These are phyloP conservation scores for Rhodotorula paludigena DNA, from an alignment of 768 basidiomycete genomes.

Conservation along the genomic window DNA sequence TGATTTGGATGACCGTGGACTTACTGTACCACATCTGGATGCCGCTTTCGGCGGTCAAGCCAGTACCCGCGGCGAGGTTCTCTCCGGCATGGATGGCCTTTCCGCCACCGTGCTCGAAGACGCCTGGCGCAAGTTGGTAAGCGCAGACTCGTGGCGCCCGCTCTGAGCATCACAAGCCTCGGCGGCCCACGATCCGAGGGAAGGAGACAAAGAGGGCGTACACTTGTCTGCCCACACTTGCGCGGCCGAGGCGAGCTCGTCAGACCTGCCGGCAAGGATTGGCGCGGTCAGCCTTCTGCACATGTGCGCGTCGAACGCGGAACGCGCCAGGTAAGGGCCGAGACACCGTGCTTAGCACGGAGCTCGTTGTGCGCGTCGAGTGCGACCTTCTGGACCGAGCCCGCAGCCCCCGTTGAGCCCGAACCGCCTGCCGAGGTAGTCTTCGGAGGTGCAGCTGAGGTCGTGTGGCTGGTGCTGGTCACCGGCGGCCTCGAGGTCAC, in stretches of 20 bases:
- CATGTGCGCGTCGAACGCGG: too few relatives aligned
- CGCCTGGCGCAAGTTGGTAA: neutral
- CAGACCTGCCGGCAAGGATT: slow-evolving; percentile 21
- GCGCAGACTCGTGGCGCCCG: too few relatives aligned
- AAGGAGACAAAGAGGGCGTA: neutral
- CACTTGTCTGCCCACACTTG: slow-evolving; percentile 41
- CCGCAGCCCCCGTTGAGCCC: neutral
- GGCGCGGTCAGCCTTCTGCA: neutral
- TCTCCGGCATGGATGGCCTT: slow-evolving; percentile 20
- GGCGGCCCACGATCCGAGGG: too few relatives aligned
- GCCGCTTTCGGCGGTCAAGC: neutral
- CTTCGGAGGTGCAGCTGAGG: too few relatives aligned
- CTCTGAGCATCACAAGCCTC: neutral
- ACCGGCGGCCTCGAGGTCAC: too few relatives aligned
- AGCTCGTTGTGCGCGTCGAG: slow-evolving; percentile 38
- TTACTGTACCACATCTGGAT: neutral
- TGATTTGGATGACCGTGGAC: neutral
- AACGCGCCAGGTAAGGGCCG: slow-evolving; percentile 41
- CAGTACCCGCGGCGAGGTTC: slow-evolving; percentile 39
- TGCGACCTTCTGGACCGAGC: neutral
- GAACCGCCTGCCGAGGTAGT: neutral
- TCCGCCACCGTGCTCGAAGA: slow-evolving; percentile 38
- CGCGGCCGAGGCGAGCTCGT: slow-evolving; percentile 42
- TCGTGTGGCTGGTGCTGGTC: too few relatives aligned
- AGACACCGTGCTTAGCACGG: slow-evolving; percentile 40